A percentile compares a stretch with the other conserved stretches of the same genome.
phyloP scores from a whole-genome alignment of 192 early-diverging fungal species.

The Coemansia sp. region DNA sequence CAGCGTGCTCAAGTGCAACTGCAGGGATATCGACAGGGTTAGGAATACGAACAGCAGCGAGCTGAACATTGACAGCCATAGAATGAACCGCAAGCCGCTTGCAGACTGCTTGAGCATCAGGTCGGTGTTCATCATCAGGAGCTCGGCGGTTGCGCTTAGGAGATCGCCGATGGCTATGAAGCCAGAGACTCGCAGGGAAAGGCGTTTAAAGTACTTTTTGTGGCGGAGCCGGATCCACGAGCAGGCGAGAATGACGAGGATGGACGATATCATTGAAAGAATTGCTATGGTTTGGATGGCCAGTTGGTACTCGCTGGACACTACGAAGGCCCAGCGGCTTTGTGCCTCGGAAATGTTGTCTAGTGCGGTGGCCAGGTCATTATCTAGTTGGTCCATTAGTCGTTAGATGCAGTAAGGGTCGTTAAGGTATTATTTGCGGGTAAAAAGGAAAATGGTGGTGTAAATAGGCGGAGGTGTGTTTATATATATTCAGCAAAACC shows the following conservation, averaged over 20 bases:
- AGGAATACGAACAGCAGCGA: conserved; percentile 30
- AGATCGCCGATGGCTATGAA: conserved; percentile 27
- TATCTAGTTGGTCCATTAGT: background rate
- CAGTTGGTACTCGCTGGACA: conserved; percentile 22
- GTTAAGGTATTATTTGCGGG: too few species aligned
- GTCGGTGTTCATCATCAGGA: conserved; percentile 29
- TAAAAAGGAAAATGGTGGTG: too few species aligned
- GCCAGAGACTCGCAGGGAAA: conserved; percentile 37
- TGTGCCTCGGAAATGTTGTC: background rate
- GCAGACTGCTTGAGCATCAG: conserved; percentile 25
- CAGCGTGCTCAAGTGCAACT: conserved; percentile 47
- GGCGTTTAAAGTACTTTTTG: conserved; percentile 24
- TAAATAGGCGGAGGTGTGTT: too few species aligned
- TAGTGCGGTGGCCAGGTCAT: background rate
- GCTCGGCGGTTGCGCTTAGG: conserved; percentile 14
- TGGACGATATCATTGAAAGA: conserved; percentile 28
- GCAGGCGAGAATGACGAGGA: conserved; percentile 10
- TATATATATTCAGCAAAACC: too few species aligned
- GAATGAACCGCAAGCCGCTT: conserved; percentile 21
- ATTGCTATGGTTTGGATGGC: conserved; percentile 24
- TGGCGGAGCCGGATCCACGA: conserved; percentile 12
- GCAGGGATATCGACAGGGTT: conserved; percentile 29
- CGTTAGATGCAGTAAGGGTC: too few species aligned
- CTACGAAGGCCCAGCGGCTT: conserved; percentile 25
- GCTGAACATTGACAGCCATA: conserved; percentile 41